phyloP scores from a whole-genome alignment of 441 rosid species.

The Erodium moschatum region DNA sequence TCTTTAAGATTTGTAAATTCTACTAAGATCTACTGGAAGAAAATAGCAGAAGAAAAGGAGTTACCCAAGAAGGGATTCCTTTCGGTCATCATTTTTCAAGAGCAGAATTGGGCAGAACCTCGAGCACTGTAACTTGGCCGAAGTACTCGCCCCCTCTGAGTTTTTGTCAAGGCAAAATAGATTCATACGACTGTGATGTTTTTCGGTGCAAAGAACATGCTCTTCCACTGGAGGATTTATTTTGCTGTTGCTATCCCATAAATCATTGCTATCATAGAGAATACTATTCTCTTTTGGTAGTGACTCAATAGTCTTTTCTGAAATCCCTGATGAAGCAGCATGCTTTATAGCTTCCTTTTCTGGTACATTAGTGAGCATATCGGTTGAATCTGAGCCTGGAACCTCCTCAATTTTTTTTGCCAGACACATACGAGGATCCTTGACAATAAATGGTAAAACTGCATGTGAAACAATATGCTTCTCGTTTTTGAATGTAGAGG shows the following conservation, averaged over 20 bases:
- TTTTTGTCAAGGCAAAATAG: constrained; percentile 43
- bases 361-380: constrained; percentile 12
- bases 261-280: constrained; percentile 23
- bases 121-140: constrained; percentile 33
- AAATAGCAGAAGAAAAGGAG: constrained; percentile 18
- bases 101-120: constrained; percentile 61
- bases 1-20: not conserved
- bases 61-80: constrained; percentile 45
- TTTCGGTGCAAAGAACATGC: constrained; percentile 49
- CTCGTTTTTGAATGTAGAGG: constrained; percentile 30
- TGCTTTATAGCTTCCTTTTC: constrained; percentile 27
- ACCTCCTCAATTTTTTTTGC: constrained; percentile 25
- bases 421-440: constrained; percentile 46
- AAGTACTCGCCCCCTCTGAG: constrained; percentile 24
- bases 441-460: constrained; percentile 40
- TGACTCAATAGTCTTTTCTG: constrained; percentile 21
- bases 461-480: constrained; percentile 33
- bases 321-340: constrained; percentile 17
- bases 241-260: constrained; percentile 54
- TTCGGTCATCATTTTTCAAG: constrained; percentile 42
- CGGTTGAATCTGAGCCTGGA: constrained; percentile 25
- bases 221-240: constrained; percentile 57
- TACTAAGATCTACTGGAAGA: not conserved
- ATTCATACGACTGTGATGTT: constrained; percentile 42
- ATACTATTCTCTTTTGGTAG: constrained; percentile 24